Base-by-base conservation (phyloP, 495 filamentous ascomycete species). In the Poronia punctata region DNA sequence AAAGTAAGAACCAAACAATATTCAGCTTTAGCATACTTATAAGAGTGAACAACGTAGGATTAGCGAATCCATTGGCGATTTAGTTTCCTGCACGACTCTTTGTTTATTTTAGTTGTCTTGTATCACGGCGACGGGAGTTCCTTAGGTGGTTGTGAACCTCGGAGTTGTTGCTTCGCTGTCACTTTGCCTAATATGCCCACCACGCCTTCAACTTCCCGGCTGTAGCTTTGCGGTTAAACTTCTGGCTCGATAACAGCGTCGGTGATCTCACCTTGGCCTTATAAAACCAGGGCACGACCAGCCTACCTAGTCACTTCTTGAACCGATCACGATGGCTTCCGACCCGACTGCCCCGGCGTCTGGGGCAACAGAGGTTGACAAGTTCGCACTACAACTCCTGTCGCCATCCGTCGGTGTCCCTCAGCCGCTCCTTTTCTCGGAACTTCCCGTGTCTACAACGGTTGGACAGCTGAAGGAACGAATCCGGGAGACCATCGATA, bases 361-460 rank as follows among this genome's bases (percentile, higher is more conserved):
- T 40, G 43, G 20, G 38, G 38, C 31, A 50, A 40, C 44, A 9
- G 49, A 51, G 26, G 24, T 50, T 25, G 16, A 42, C 23, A 52
- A 45, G 9, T 67, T 84, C 47, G 75, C 70, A 20, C 60, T 88
- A 20, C 69, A 82, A 48, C 65, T 86, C 29, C 49, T 86, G 7
- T 84, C 80, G 47, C 82, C 81, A 3, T 79, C 79, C 1, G 52
- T 69, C 21, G 73, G 75, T 17, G 66, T 79, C 31, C 66, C 68
- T 3, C 65, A 65, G 19, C 71, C 69, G 5, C 57, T 83, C 25
- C 67, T 67, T 12, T 70, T 86, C 37, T 52, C 67, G 2, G 58
- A 67, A 14, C 40, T 85, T 11, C 60, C 76, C 3, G 59, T 69
- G 4, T 59, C 71, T 1, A 74, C 71, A 0, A 85, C 79, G 2